Evolutionary conservation across 2,329 filamentous ascomycete genomes (phyloP), one percentile per base, ranked within the genome.

Genomic region (Trichoderma sp.): DNA sequence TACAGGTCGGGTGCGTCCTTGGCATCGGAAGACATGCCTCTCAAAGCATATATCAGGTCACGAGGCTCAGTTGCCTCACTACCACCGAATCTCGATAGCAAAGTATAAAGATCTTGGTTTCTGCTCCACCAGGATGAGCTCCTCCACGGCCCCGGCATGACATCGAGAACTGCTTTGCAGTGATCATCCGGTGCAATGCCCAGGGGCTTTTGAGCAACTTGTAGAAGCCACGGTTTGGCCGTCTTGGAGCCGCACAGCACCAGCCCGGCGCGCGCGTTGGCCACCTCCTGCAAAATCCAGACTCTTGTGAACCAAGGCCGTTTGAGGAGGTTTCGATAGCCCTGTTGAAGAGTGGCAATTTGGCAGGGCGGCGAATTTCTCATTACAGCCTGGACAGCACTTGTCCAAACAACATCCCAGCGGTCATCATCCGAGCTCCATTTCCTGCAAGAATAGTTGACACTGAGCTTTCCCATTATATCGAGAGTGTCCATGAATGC

Each of bases 111-210:
- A 11, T 32, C 32, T 11, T 32, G 32, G 32, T 32, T 32, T 32
- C 10, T 32, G 32, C 11, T 32, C 32, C 70, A 72, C 72, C 70
- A 73, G 0, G 60, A 66, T 1, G 46, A 30, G 1, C 2, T 1
- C 3, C 21, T 71, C 3, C 18, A 46, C 0, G 64, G 52, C 0
- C 64, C 64, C 0, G 71, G 72, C 58, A 73, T 69, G 0, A 72
- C 66, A 0, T 73, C 70, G 2, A 73, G n/a, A 1, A 73, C 65
- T 1, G 72, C 67, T n/a, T 69, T 65, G 0, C 70, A 67, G 7
- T 73, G 72, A 1, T 43, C 3, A 1, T 18, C 30, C 0, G 68
- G 16, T 0, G 13, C 0, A 0, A 32, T 46, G 1, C 7, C 21
- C 0, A 72, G 18, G 0, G 58, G 13, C 1, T 18, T 30, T 21